These are phyloP conservation scores for Talaromyces pinophilus DNA, from an alignment of 2,329 filamentous ascomycete species.

Conservation along the genomic window DNA sequence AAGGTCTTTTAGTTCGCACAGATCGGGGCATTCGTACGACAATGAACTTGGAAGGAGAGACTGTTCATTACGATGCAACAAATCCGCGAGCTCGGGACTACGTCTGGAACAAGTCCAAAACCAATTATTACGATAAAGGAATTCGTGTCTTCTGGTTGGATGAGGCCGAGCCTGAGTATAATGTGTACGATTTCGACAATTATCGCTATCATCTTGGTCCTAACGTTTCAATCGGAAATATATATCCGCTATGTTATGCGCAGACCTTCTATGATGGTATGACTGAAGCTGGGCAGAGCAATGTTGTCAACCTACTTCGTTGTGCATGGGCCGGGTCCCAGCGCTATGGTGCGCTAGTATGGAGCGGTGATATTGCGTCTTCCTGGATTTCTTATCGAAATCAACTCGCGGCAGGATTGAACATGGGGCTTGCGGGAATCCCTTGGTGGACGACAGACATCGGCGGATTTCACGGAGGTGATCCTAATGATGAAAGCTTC, in stretches of 20 bases:
- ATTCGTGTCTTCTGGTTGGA: slow-evolving; percentile 69
- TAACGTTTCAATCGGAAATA: slow-evolving; percentile 60
- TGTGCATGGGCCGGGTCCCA: slow-evolving; percentile 63
- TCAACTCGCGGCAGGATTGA: slow-evolving; percentile 64
- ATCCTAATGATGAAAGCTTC: slow-evolving; percentile 58
- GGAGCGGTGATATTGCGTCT: slow-evolving; percentile 67
- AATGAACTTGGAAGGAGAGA: slow-evolving; percentile 62
- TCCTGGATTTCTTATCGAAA: slow-evolving; percentile 62
- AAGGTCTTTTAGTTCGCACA: slow-evolving; percentile 60
- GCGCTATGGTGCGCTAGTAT: slow-evolving; percentile 65
- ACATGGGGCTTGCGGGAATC: slow-evolving; percentile 65
- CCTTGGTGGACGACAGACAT: slow-evolving; percentile 73
- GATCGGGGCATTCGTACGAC: slow-evolving; percentile 61
- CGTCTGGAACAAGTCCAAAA: slow-evolving; percentile 60
- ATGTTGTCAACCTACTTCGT: slow-evolving; percentile 61
- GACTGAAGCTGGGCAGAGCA: slow-evolving; percentile 53
- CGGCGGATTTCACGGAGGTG: slow-evolving; percentile 67
- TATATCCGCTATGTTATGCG: slow-evolving; percentile 61
- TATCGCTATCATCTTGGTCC: slow-evolving; percentile 63
- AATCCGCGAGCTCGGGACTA: slow-evolving; percentile 61
- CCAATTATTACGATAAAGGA: slow-evolving; percentile 64
- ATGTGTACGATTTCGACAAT: slow-evolving; percentile 66
- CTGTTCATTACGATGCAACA: slow-evolving; percentile 64
- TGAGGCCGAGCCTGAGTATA: slow-evolving; percentile 68
- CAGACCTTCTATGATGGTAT: slow-evolving; percentile 63